A percentile compares a stretch with the other conserved stretches of the same genome.
These are phyloP conservation scores for Podila epigama DNA, from an alignment of 192 early-diverging fungal species.

Conservation along the genomic window DNA sequence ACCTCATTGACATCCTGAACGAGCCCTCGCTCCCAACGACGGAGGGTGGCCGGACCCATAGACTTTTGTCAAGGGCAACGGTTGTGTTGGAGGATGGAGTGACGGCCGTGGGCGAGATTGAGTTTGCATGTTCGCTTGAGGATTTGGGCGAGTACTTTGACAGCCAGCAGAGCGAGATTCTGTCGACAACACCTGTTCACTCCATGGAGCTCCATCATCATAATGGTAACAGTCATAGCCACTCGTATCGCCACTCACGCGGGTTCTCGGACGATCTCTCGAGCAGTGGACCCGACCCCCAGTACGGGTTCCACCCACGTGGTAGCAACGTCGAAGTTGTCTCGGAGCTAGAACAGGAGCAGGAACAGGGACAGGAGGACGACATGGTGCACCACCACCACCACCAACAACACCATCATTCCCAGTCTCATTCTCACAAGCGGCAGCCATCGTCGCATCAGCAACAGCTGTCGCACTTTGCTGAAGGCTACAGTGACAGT, in stretches of 20 bases:
- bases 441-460: neutral
- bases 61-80: conserved; percentile 25
- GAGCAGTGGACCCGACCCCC: conserved; percentile 32
- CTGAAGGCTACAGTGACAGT: conserved; percentile 36
- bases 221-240: too few relatives aligned
- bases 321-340: conserved; percentile 20
- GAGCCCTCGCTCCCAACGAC: conserved; percentile 8
- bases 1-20: conserved; percentile 35
- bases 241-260: conserved; percentile 18
- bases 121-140: conserved; percentile 43
- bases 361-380: conserved; percentile 25
- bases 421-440: too few relatives aligned
- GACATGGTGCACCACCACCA: conserved; percentile 2
- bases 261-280: conserved; percentile 29
- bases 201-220: conserved; percentile 44
- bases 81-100: conserved; percentile 17
- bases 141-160: conserved; percentile 51
- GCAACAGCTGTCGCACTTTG: conserved; percentile 24
- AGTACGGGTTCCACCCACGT: conserved; percentile 32
- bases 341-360: too few relatives aligned
- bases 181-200: conserved; percentile 44
- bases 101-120: conserved; percentile 34
- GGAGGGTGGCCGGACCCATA: conserved; percentile 24
- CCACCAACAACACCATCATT: too few relatives aligned
- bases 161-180: conserved; percentile 46